Conservation (phyloP, 805 yeast species). For the Lipomyces starkeyi region DNA sequence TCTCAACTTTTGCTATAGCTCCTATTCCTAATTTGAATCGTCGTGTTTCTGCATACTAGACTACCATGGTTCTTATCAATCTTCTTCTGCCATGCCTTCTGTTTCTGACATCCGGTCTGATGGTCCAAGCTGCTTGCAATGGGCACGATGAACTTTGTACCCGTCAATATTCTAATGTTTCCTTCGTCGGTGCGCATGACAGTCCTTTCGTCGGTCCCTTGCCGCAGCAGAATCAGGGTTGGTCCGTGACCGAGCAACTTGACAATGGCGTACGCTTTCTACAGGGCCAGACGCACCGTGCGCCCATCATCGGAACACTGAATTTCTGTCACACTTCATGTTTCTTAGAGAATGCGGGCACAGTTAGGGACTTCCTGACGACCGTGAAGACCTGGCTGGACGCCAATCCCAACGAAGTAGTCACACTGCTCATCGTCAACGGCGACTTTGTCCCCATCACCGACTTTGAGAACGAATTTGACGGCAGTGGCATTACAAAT, state of each 20-base stretch:
- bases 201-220: no score
- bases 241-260: not conserved
- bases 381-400: not conserved
- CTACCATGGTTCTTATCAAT: no score
- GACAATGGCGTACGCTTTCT: slow-evolving; percentile 4
- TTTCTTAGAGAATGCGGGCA: not conserved
- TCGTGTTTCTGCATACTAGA: no score
- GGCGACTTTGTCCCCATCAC: not conserved
- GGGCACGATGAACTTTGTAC: no score
- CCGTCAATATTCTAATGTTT: no score
- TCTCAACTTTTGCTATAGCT: no score
- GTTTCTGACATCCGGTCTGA: no score
- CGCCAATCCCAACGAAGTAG: slow-evolving; percentile 1
- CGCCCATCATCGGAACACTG: not conserved
- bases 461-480: slow-evolving; percentile 1
- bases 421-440: slow-evolving; percentile 3
- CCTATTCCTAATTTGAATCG: no score
- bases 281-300: slow-evolving; percentile 1
- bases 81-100: no score
- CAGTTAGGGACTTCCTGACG: not conserved
- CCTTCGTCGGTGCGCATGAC: no score
- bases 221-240: not conserved
- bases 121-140: no score
- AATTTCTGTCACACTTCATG: not conserved
- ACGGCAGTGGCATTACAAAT: not conserved